Evolutionary conservation across 306 rosid species (phyloP).

Genomic region (Citrullus mucosospermus): DNA sequence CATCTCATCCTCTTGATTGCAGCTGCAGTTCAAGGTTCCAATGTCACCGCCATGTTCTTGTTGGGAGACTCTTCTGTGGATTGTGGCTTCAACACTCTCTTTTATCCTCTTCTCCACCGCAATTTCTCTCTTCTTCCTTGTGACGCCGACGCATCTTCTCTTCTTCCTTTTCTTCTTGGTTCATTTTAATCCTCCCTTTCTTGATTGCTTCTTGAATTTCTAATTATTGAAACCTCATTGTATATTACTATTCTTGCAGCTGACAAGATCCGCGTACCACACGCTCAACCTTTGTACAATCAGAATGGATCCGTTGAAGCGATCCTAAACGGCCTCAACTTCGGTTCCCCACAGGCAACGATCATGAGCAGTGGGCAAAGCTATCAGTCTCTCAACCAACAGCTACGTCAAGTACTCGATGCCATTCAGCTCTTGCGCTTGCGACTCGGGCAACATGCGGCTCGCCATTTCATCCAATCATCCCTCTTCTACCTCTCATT

Average conservation of each 20-base stretch:
- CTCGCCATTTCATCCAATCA: constrained; percentile 40
- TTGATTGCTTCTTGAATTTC: constrained; percentile 4
- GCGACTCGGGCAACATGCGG: constrained; percentile 24
- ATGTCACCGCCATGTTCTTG: constrained; percentile 35
- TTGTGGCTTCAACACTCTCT: constrained; percentile 62
- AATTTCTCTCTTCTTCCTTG: constrained; percentile 61
- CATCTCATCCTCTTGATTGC: not conserved
- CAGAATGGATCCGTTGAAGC: constrained; percentile 59
- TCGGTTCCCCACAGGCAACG: constrained; percentile 74
- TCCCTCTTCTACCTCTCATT: constrained; percentile 64
- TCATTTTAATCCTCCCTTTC: too few species aligned
- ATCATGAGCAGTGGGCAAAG: constrained; percentile 48
- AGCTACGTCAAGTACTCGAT: constrained; percentile 68
- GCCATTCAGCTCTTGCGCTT: constrained; percentile 54
- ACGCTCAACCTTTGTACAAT: constrained; percentile 35
- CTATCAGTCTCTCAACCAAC: constrained; percentile 77
- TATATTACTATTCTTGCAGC: constrained; percentile 20
- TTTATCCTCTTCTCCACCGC: constrained; percentile 57
- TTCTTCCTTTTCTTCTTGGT: constrained; percentile 78
- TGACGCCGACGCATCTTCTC: constrained; percentile 35
- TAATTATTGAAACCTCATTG: not conserved
- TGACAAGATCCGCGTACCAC: constrained; percentile 48
- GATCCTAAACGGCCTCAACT: constrained; percentile 49
- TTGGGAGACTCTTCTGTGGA: constrained; percentile 89
- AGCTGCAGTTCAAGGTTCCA: not conserved